Evolutionary conservation across 257 asterid genomes (phyloP), one percentile per base, ranked within the genome.

Genomic region (Schizonepeta tenuifolia): DNA sequence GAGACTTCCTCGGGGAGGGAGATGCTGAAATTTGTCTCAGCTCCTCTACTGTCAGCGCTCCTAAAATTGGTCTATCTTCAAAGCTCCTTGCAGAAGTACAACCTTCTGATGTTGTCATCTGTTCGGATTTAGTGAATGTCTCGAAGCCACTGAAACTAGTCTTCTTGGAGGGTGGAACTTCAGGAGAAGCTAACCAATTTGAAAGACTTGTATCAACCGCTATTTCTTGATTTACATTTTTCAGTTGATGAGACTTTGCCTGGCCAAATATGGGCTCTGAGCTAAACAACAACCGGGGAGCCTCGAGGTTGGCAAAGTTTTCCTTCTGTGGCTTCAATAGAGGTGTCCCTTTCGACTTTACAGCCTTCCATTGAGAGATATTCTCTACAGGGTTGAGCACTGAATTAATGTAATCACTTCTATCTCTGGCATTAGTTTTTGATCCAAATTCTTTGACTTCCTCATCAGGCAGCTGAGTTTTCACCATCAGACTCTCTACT

Each of bases 141-240:
- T 89, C 92, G 46, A 51, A 77, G 57, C 84, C 85, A 70, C 77
- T 71, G 20, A 63, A 60, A 60, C 77, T 78, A 44, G 80, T 56
- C 77, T 82, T 81, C 87, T 79, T 84, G 79, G 82, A 41, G 2
- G 83, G 64, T 31, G 84, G 64, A 58, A 79, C 69, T 46, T 87
- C 88, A 12, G 89, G 83, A 20, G 92, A 81, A 81, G 28, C 75
- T 81, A 95, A 68, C 99, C 99, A 95, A 73, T 76, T 90, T 8
- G 99, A 95, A 67, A 95, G 97, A 73, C 99, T 95, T 33, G 96
- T 85, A 85, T 95, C 96, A 38, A 95, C 98, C 5, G 92, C 90
- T 51, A 85, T 69, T 65, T 85, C 96, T 77, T 79, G 85, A 70
- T 74, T 82, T 7, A 59, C 69, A 43, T 69, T 79, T 76, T 81